These are phyloP conservation scores for Gloeophyllum trabeum DNA, from an alignment of 768 basidiomycete species.

Conservation along the genomic window DNA sequence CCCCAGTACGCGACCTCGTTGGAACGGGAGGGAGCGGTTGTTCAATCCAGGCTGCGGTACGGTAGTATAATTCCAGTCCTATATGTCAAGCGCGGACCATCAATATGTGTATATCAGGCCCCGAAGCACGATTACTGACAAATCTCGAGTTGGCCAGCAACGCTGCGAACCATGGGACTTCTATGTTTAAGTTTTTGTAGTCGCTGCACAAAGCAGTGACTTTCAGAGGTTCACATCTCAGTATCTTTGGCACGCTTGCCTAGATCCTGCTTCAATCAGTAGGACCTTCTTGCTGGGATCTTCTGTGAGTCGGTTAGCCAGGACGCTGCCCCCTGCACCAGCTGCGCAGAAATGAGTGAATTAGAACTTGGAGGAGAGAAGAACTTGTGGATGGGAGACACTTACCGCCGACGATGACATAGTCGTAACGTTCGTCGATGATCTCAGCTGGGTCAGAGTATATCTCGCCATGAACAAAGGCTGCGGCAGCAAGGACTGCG, in stretches of 20 bases:
- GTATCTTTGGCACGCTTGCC: background rate
- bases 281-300: constrained; percentile 6
- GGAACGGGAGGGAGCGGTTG: background rate
- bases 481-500: too few relatives aligned
- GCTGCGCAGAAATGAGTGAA: too few relatives aligned
- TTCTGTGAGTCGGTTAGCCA: constrained; percentile 9
- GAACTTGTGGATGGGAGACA: too few relatives aligned
- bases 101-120: too few relatives aligned
- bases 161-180: background rate
- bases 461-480: too few relatives aligned
- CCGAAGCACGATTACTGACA: too few relatives aligned
- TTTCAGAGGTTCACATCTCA: background rate
- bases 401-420: constrained; percentile 5
- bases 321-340: constrained; percentile 9
- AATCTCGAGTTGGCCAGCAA: too few relatives aligned
- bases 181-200: too few relatives aligned
- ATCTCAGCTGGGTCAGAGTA: too few relatives aligned
- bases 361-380: background rate
- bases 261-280: constrained; percentile 10
- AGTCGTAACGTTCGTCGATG: too few relatives aligned
- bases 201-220: too few relatives aligned
- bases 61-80: constrained; percentile 1
- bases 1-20: constrained; percentile 5
- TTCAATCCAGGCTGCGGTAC: background rate
- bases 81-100: background rate